phyloP scores from a whole-genome alignment of 2,329 filamentous ascomycete species.

The Cadophora malorum region DNA sequence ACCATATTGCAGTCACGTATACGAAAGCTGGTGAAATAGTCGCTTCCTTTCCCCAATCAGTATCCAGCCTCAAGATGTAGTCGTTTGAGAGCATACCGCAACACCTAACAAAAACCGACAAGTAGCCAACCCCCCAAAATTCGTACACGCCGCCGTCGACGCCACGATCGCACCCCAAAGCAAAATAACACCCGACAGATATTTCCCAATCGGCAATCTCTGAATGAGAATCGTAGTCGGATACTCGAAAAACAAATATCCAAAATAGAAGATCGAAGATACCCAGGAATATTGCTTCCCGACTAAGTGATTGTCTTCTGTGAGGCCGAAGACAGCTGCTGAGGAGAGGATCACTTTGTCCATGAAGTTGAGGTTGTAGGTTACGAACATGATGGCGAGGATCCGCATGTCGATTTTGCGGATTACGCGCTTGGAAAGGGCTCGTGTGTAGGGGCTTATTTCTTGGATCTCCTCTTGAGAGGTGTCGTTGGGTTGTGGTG shows the following conservation, averaged over 20 bases:
- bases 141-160: conserved; percentile 56
- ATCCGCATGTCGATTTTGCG: conserved; percentile 62
- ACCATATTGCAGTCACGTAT: conserved; percentile 53
- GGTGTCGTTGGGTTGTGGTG: conserved; percentile 2
- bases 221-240: conserved; percentile 57
- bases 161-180: conserved; percentile 50
- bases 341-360: conserved; percentile 47
- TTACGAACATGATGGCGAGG: conserved; percentile 61
- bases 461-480: conserved; percentile 28
- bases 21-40: conserved; percentile 61
- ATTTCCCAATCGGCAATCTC: conserved; percentile 59
- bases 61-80: background rate
- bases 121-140: conserved; percentile 56
- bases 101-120: conserved; percentile 58
- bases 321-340: conserved; percentile 57
- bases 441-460: conserved; percentile 31
- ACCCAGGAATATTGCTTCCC: conserved; percentile 57
- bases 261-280: conserved; percentile 57
- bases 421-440: conserved; percentile 50
- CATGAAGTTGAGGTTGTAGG: conserved; percentile 63
- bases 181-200: conserved; percentile 52
- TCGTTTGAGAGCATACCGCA: conserved; percentile 46
- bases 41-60: conserved; percentile 48
- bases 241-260: conserved; percentile 49
- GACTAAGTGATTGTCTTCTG: conserved; percentile 51